Conservation (phyloP, 441 rosid species). For the Rhodomyrtus psidioides region DNA sequence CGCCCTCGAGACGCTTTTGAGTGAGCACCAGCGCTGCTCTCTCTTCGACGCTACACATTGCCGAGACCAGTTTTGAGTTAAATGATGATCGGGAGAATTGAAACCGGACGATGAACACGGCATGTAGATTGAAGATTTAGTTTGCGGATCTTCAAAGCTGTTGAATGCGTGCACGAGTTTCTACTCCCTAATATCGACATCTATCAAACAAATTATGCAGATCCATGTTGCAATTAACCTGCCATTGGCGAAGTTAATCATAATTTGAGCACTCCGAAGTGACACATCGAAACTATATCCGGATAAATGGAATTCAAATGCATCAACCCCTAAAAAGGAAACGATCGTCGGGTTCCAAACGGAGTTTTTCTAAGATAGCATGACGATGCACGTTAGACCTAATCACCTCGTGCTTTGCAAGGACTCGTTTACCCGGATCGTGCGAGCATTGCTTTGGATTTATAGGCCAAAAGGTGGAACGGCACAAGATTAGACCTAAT, state of each 20-base stretch:
- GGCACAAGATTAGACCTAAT: no score
- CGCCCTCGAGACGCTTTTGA: not conserved
- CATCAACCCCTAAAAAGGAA: not conserved
- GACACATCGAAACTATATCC: no score
- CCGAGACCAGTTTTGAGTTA: accelerated
- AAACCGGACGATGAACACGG: not conserved
- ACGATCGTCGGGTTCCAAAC: not conserved
- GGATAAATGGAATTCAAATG: not conserved
- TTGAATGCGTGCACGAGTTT: not conserved
- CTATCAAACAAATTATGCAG: no score
- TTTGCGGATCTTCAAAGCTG: no score
- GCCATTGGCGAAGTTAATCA: no score
- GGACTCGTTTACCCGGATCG: no score
- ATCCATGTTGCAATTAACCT: no score
- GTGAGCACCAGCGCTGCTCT: accelerated
- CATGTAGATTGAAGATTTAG: not conserved
- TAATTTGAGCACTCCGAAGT: no score
- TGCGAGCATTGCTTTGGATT: no score
- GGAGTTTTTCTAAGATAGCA: not conserved
- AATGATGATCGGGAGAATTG: not conserved
- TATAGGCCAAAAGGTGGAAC: no score
- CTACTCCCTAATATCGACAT: not conserved
- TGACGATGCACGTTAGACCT: not conserved
- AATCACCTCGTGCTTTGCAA: not conserved
- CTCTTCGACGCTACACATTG: not conserved